Evolutionary conservation across 176 grass and related monocot genomes (phyloP).

Genomic region (Aegilops umbellulata): DNA sequence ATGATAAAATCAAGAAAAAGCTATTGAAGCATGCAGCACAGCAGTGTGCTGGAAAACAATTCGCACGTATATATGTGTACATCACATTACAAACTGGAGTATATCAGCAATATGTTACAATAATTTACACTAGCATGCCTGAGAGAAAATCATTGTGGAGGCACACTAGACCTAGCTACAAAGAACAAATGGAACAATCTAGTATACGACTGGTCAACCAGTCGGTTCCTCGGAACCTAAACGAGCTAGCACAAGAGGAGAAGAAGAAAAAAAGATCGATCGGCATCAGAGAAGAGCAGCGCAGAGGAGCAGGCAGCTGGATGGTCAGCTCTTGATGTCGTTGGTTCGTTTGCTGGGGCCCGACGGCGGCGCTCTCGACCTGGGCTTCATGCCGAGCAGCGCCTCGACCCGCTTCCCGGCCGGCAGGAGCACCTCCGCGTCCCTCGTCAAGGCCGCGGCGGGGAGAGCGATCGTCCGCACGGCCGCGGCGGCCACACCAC

Average conservation of each 20-base stretch:
- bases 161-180: background rate
- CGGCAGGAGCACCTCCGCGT: background rate
- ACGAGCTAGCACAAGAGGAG: background rate
- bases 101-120: background rate
- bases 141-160: background rate
- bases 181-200: background rate
- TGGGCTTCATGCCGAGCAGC: slow-evolving; percentile 43
- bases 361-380: slow-evolving; percentile 39
- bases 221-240: background rate
- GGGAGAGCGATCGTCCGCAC: background rate
- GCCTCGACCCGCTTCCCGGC: background rate
- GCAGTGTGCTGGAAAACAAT: background rate
- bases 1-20: too few relatives aligned
- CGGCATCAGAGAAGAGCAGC: background rate
- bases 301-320: background rate
- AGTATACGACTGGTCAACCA: background rate
- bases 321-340: slow-evolving; percentile 17
- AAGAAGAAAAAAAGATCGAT: background rate
- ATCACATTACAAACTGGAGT: background rate
- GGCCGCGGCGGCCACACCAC: background rate
- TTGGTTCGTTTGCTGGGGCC: slow-evolving; percentile 58
- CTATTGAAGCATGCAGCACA: background rate
- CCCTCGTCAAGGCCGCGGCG: background rate
- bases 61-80: background rate
- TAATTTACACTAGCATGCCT: background rate